Evolutionary conservation across 2,329 filamentous ascomycete species (phyloP), one percentile per base, ranked within the genome.

Genomic region (Penicillium thymicola): DNA sequence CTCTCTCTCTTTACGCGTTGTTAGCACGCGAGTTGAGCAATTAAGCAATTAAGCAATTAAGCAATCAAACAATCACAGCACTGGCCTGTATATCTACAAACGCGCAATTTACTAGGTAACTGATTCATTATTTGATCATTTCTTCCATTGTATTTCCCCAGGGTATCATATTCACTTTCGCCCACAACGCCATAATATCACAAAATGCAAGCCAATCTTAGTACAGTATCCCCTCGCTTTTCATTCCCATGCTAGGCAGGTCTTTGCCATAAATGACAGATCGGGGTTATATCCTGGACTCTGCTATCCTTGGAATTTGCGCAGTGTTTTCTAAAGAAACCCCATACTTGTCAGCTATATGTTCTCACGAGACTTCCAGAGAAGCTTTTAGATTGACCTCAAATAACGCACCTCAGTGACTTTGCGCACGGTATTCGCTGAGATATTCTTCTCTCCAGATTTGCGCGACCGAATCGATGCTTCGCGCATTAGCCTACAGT

Each of bases 391-490:
- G 18, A 45, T 18, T 13, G 32, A 30, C 18, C 21, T 23, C 13
- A 6, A 44, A 37, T 47, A 10, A 55, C 84, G 59, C 77, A 91
- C 89, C 72, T 88, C 85, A 2, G 89, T 89, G 45, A 89, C 89
- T 71, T 89, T 92, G 71, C 86, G 85, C 47, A 96, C 83, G 59
- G 87, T 89, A 67, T 86, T 85, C 2, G 88, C 86, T n/a, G 87
- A 88, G 55, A 95, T 80, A 5, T 83, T 83, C 64, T 85, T 84
- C 70, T 94, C 90, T 23, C 89, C 88, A 13, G 84, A 80, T 70
- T 87, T 85, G 68, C 89, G 91, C 48, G 89, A 85, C 66, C 87
- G 84, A 59, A 93, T 93, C 2, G 84, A 82, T 0, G 90, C 88
- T 76, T 94, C 90, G 63, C 89, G 90, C 72, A 95, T 82, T 51